These are phyloP conservation scores for Globisporangium spiculum DNA, from an alignment of 352 stramenopile genomes.

Conservation along the genomic window DNA sequence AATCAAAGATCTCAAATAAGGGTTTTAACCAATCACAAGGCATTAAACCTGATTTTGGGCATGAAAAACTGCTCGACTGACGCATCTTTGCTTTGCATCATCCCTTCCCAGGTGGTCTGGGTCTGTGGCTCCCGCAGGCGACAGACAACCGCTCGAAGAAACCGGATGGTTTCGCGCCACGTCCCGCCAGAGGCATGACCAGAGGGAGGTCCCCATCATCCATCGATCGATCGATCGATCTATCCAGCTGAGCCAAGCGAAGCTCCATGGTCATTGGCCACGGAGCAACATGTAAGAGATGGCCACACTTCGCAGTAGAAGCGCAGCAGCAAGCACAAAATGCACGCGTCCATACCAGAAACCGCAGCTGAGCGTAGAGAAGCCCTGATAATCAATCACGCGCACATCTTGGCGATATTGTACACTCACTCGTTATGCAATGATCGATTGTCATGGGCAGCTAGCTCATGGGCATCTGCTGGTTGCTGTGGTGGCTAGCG, in stretches of 20 bases:
- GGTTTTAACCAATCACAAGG: constrained; percentile 10
- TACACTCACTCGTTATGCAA: neutral
- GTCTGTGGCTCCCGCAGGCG: neutral
- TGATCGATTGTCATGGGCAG: neutral
- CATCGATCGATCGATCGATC: neutral
- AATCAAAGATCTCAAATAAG: neutral
- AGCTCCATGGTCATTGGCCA: neutral
- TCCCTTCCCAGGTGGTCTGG: neutral
- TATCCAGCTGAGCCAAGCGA: neutral
- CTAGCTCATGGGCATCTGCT: neutral
- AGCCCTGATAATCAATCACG: neutral
- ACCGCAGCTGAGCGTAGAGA: neutral
- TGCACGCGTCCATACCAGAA: neutral
- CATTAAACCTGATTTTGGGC: neutral
- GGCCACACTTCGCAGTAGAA: neutral
- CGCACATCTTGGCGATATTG: neutral
- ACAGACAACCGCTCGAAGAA: constrained; percentile 7
- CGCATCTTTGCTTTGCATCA: constrained; percentile 8
- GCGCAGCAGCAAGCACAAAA: neutral
- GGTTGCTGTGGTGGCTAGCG: too few species aligned
- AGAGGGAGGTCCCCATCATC: neutral
- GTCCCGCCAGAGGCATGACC: neutral
- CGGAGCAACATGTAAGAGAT: neutral
- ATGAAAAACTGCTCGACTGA: constrained; percentile 1
- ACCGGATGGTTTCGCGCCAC: constrained; percentile 14